phyloP scores from a whole-genome alignment of 2,329 filamentous ascomycete species.

The Fusarium globosum region DNA sequence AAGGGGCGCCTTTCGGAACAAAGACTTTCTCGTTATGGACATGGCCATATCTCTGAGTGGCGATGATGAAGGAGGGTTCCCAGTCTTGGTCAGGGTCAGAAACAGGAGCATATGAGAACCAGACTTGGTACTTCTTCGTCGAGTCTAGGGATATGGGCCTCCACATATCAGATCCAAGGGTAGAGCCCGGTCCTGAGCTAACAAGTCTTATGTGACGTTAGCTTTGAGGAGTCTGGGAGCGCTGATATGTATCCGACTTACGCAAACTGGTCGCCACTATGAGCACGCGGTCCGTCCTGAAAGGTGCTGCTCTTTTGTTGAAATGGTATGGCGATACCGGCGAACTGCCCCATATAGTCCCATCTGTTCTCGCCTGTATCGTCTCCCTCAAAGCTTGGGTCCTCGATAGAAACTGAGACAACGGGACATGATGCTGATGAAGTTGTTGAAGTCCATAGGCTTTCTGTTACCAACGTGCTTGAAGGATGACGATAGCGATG shows the following conservation, averaged over 20 bases:
- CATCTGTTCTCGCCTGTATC: background rate
- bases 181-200: background rate
- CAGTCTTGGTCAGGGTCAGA: background rate
- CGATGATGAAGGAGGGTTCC: background rate
- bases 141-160: background rate
- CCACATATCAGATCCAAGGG: background rate
- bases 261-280: conserved; percentile 1
- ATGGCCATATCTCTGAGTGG: background rate
- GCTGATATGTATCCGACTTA: background rate
- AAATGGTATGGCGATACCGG: background rate
- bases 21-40: background rate
- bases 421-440: background rate
- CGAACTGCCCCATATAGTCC: background rate
- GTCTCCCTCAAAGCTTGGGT: background rate
- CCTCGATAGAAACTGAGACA: background rate
- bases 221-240: background rate
- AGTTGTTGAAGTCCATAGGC: background rate
- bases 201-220: background rate
- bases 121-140: conserved; percentile 3
- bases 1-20: conserved; percentile 1
- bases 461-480: background rate
- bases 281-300: background rate
- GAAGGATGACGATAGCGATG: background rate
- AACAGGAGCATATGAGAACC: background rate
- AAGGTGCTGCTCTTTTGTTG: background rate